A percentile compares a stretch with the other conserved stretches of the same genome.
Evolutionary conservation across 352 stramenopile species (phyloP).

Genomic region (Aphanomyces cochlioides): DNA sequence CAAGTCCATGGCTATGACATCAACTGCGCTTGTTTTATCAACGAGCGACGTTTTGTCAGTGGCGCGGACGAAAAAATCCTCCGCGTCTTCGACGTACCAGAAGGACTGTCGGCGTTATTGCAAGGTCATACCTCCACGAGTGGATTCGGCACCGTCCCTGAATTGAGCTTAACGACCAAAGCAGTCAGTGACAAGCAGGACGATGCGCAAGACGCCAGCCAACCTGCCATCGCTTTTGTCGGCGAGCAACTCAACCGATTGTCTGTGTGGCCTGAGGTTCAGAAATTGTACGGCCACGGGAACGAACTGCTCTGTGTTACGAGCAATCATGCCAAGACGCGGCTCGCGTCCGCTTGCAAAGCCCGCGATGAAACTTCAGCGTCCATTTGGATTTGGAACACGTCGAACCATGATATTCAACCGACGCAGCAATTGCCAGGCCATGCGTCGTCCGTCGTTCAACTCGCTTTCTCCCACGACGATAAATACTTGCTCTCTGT

Average conservation of each 20-base stretch:
- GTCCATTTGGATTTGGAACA: slow-evolving; percentile 63
- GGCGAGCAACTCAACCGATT: slow-evolving; percentile 56
- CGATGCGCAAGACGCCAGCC: background rate
- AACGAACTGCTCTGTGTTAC: slow-evolving; percentile 73
- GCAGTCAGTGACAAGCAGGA: slow-evolving; percentile 30
- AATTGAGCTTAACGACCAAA: slow-evolving; percentile 79
- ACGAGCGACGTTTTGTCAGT: slow-evolving; percentile 60
- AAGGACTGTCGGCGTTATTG: slow-evolving; percentile 13
- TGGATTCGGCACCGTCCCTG: slow-evolving; percentile 39
- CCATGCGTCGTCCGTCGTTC: slow-evolving; percentile 76
- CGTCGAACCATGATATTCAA: slow-evolving; percentile 42
- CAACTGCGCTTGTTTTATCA: slow-evolving; percentile 59
- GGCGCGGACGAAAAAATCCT: slow-evolving; percentile 82
- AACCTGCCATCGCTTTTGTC: slow-evolving; percentile 39
- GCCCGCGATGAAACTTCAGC: slow-evolving; percentile 65
- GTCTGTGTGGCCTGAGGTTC: slow-evolving; percentile 69
- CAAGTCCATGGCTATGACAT: slow-evolving; percentile 82
- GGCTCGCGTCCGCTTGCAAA: slow-evolving; percentile 70
- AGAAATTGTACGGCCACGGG: slow-evolving; percentile 75
- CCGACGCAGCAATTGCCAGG: slow-evolving; percentile 45
- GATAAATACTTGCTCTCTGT: slow-evolving; percentile 61
- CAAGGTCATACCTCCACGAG: background rate
- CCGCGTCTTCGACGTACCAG: slow-evolving; percentile 36
- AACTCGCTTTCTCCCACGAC: slow-evolving; percentile 65
- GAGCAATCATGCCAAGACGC: slow-evolving; percentile 47